A percentile compares a stretch with the other conserved stretches of the same genome.
Conservation (phyloP, 768 basidiomycete genomes). For the Auricularia heimuer region DNA sequence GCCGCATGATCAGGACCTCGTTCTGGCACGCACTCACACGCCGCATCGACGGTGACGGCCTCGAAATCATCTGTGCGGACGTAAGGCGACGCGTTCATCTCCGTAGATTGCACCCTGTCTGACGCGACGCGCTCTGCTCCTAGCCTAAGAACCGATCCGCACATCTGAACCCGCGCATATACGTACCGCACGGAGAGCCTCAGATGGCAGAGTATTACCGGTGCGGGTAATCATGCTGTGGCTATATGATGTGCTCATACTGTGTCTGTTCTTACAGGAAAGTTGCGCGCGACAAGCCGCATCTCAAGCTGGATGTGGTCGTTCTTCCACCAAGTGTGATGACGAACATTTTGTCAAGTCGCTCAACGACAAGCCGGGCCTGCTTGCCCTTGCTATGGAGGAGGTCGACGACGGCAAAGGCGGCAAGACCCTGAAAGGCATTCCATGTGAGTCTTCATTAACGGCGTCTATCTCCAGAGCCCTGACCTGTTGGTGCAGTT, state of each 20-base stretch:
- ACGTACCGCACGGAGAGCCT: constrained; percentile 88
- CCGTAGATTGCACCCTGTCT: not conserved
- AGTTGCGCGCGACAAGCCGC: constrained; percentile 85
- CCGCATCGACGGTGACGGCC: constrained; percentile 91
- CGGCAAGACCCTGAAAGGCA: constrained; percentile 76
- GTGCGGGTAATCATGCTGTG: not conserved
- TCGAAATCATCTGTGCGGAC: constrained; percentile 95
- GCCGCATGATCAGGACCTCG: constrained; percentile 93
- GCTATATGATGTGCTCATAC: not conserved
- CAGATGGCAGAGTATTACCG: constrained; percentile 90
- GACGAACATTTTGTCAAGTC: constrained; percentile 85
- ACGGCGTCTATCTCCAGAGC: not conserved
- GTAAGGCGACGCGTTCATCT: not conserved
- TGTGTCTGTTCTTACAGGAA: constrained; percentile 28
- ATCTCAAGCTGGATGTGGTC: constrained; percentile 87
- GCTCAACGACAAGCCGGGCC: constrained; percentile 87
- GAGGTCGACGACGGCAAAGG: constrained; percentile 73
- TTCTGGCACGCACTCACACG: constrained; percentile 98
- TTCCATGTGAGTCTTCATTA: constrained; percentile 45
- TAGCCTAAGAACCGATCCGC: constrained; percentile 88
- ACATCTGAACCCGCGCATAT: constrained; percentile 84
- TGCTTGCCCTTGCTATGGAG: constrained; percentile 92
- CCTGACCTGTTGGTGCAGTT: not conserved
- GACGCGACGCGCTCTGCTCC: not conserved
- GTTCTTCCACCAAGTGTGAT: constrained; percentile 80